Percentiles rank a stretch among this genome's conserved stretches.
Evolutionary conservation across 805 yeast genomes (phyloP).

Genomic region (Yarrowia deformans): DNA sequence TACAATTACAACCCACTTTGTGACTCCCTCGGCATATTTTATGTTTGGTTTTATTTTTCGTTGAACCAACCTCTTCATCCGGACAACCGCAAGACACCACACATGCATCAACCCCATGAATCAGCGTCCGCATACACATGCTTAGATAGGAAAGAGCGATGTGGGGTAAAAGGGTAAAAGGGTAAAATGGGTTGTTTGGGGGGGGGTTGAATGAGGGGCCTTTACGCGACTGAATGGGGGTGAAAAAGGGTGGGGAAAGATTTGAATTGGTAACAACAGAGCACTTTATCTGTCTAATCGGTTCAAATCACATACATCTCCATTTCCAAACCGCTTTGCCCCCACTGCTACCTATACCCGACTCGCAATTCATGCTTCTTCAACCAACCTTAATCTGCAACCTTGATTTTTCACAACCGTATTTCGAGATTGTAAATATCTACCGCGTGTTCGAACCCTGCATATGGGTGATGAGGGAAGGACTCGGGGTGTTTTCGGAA

Average conservation of each 20-base stretch:
- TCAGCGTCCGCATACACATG: slow-evolving; percentile 25
- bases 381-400: neutral
- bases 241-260: neutral
- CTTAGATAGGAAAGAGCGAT: slow-evolving; percentile 28
- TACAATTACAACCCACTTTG: too few species aligned
- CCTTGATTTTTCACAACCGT: neutral
- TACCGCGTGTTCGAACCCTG: slow-evolving; percentile 19
- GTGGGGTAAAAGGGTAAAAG: slow-evolving; percentile 22
- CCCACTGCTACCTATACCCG: neutral
- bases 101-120: neutral
- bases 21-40: too few species aligned
- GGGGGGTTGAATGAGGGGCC: neutral
- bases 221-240: too few species aligned
- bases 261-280: neutral
- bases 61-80: too few species aligned
- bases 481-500: neutral
- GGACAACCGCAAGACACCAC: too few species aligned
- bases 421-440: neutral
- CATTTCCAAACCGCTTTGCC: too few species aligned
- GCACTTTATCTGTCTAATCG: neutral
- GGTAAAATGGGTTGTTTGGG: neutral
- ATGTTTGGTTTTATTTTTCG: too few species aligned
- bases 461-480: neutral
- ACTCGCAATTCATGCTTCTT: neutral
- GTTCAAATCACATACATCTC: too few species aligned